These are phyloP conservation scores for Hanseniaspora nectarophila DNA, from an alignment of 805 yeast genomes.

Conservation along the genomic window DNA sequence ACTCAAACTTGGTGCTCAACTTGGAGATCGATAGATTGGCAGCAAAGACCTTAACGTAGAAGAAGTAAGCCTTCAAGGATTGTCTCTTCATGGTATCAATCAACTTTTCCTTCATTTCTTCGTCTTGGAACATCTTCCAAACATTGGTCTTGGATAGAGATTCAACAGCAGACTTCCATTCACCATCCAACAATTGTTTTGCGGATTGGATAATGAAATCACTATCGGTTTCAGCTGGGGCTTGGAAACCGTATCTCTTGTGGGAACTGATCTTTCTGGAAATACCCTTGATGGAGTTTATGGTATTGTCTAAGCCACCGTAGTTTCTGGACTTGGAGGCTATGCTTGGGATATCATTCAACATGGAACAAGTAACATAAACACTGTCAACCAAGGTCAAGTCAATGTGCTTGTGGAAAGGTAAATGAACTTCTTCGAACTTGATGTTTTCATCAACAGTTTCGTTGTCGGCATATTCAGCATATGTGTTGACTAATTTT, in stretches of 20 bases:
- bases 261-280: slow-evolving; percentile 83
- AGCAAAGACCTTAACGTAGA: slow-evolving; percentile 68
- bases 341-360: slow-evolving; percentile 83
- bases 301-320: slow-evolving; percentile 50
- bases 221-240: slow-evolving; percentile 94
- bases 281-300: slow-evolving; percentile 62
- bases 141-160: slow-evolving; percentile 49
- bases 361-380: slow-evolving; percentile 76
- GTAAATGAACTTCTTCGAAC: slow-evolving; percentile 57
- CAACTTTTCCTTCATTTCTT: slow-evolving; percentile 2
- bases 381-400: slow-evolving; percentile 89
- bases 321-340: slow-evolving; percentile 51
- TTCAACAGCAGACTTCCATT: slow-evolving; percentile 70
- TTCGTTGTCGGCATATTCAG: slow-evolving; percentile 24
- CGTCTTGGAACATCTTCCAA: slow-evolving; percentile 35
- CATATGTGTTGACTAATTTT: slow-evolving; percentile 55
- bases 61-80: slow-evolving; percentile 85
- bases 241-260: slow-evolving; percentile 88
- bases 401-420: slow-evolving; percentile 97
- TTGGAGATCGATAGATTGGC: slow-evolving; percentile 58
- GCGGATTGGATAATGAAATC: slow-evolving; percentile 92
- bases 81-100: slow-evolving; percentile 74
- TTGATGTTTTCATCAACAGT: slow-evolving; percentile 31
- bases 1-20: slow-evolving; percentile 54
- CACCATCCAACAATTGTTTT: slow-evolving; percentile 72